Evolutionary conservation across 371 early-diverging fungal genomes (phyloP).

Genomic region (Mortierella sp.): DNA sequence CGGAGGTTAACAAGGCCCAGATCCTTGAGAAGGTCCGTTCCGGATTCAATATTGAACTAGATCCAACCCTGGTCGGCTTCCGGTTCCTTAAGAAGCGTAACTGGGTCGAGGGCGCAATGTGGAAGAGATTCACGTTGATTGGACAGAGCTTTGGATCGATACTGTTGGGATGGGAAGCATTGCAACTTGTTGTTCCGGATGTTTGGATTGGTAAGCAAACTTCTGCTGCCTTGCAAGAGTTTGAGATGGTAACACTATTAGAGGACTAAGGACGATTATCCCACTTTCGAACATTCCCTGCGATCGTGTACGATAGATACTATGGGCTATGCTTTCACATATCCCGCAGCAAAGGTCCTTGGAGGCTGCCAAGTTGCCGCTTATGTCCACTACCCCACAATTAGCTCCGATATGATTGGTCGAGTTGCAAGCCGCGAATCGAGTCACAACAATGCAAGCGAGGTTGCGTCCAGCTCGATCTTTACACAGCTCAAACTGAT

Average conservation of each 20-base stretch:
- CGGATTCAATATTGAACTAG: constrained; percentile 79
- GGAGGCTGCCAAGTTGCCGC: constrained; percentile 75
- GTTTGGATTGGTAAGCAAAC: constrained; percentile 76
- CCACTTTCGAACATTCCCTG: too few relatives aligned
- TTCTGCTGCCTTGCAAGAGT: neutral
- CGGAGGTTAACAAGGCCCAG: constrained; percentile 58
- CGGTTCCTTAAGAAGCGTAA: constrained; percentile 69
- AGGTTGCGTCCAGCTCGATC: constrained; percentile 63
- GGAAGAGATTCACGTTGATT: constrained; percentile 83
- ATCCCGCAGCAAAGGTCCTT: constrained; percentile 80
- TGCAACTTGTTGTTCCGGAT: constrained; percentile 77
- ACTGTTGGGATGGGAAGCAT: constrained; percentile 80
- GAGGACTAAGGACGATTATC: too few relatives aligned
- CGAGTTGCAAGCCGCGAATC: constrained; percentile 76
- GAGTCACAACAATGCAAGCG: constrained; percentile 72
- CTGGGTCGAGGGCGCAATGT: constrained; percentile 79
- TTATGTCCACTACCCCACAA: constrained; percentile 96
- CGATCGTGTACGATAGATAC: constrained; percentile 70
- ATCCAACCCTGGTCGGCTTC: constrained; percentile 66
- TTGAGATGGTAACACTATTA: neutral
- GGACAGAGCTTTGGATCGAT: constrained; percentile 89
- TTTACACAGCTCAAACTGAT: constrained; percentile 74
- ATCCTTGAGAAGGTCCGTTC: constrained; percentile 72
- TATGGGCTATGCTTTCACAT: constrained; percentile 95
- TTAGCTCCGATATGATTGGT: constrained; percentile 95